A percentile compares a stretch with the other conserved stretches of the same genome.
These are phyloP conservation scores for Fusarium tupiense DNA, from an alignment of 2,329 filamentous ascomycete species.

Conservation along the genomic window DNA sequence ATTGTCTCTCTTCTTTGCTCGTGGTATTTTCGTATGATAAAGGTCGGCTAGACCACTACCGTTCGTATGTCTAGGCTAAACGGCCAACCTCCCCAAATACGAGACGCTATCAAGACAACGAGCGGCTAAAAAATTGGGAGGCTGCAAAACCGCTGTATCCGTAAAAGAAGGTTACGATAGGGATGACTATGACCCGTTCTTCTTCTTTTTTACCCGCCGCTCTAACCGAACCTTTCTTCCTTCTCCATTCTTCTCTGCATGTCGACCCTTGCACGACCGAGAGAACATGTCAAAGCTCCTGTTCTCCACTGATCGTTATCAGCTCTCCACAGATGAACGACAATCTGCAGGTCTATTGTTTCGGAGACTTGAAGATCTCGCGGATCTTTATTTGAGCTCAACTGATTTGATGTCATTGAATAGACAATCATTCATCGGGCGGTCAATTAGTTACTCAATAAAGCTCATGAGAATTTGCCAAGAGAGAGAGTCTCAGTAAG, in stretches of 20 bases:
- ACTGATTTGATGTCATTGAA: slow-evolving; percentile 8
- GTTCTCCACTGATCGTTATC: not conserved
- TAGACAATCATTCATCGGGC: not conserved
- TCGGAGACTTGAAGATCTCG: slow-evolving; percentile 15
- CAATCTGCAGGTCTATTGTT: slow-evolving; percentile 7
- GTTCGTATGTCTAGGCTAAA: not conserved
- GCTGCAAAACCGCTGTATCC: not conserved
- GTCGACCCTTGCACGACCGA: not conserved
- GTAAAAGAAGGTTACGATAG: not conserved
- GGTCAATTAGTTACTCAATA: not conserved
- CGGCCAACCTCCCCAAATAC: slow-evolving; percentile 2
- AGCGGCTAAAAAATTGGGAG: not conserved
- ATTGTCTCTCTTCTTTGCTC: not conserved
- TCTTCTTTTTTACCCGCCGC: not conserved
- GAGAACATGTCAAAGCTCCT: not conserved
- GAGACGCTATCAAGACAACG: not conserved
- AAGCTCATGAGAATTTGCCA: not conserved
- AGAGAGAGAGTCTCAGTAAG: not conserved
- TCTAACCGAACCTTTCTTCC: not conserved
- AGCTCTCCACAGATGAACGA: not conserved
- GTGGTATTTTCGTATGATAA: not conserved
- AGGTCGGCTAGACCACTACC: not conserved
- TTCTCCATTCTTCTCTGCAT: not conserved
- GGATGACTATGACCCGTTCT: not conserved
- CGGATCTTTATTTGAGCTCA: slow-evolving; percentile 6